phyloP scores from a whole-genome alignment of 805 yeast genomes.

The Metschnikowia aberdeeniae region DNA sequence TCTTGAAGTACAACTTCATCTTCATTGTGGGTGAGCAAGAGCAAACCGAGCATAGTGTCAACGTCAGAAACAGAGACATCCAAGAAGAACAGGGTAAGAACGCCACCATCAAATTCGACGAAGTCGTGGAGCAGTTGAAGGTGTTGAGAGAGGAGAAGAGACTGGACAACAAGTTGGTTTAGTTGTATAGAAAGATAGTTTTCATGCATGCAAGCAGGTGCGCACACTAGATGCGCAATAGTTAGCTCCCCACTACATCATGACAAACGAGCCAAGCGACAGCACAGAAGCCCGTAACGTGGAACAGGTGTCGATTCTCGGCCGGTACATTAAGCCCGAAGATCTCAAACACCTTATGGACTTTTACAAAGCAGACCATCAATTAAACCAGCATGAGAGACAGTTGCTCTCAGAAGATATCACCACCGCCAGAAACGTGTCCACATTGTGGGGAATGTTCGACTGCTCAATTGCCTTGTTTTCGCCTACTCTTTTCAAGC shows the following conservation, averaged over 20 bases:
- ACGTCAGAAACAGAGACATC: slow-evolving; percentile 95
- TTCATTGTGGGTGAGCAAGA: slow-evolving; percentile 97
- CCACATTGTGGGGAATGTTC: slow-evolving; percentile 38
- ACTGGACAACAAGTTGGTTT: slow-evolving; percentile 50
- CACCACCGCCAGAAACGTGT: slow-evolving; percentile 29
- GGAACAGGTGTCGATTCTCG: slow-evolving; percentile 11
- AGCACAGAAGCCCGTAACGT: neutral
- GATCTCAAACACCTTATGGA: slow-evolving; percentile 37
- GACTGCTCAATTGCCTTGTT: slow-evolving; percentile 39
- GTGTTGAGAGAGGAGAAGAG: slow-evolving; percentile 71
- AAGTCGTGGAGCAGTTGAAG: slow-evolving; percentile 65
- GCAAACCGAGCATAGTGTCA: slow-evolving; percentile 71
- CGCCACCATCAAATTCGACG: slow-evolving; percentile 70
- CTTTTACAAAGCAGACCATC: slow-evolving; percentile 49
- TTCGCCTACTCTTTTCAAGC: slow-evolving; percentile 35
- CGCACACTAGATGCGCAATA: neutral
- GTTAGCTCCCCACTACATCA: neutral
- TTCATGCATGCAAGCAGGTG: neutral
- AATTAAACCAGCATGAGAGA: slow-evolving; percentile 40
- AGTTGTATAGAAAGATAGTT: slow-evolving; percentile 4
- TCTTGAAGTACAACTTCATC: slow-evolving; percentile 90
- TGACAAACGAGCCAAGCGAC: neutral
- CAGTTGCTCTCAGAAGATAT: slow-evolving; percentile 36
- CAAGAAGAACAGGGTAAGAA: slow-evolving; percentile 89
- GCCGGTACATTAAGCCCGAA: slow-evolving; percentile 25